Evolutionary conservation across 352 stramenopile genomes (phyloP).

Genomic region (Pythium myriotylum): DNA sequence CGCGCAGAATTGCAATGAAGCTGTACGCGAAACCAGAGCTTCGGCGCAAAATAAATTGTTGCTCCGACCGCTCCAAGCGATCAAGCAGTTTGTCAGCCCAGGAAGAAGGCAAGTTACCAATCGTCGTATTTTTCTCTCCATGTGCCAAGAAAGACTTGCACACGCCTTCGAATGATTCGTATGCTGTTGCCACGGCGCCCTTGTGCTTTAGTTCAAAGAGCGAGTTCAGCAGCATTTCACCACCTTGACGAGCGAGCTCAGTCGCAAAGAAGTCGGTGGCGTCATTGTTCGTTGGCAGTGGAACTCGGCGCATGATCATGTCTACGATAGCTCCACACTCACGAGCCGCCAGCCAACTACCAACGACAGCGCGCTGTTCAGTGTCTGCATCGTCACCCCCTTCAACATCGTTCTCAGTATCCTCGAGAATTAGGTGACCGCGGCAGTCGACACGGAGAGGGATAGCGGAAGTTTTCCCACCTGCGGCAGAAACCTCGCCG

Average conservation of each 20-base stretch:
- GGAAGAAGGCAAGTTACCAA: slow-evolving; percentile 57
- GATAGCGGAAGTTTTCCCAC: slow-evolving; percentile 49
- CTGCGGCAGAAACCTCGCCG: slow-evolving; percentile 62
- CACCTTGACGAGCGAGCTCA: slow-evolving; percentile 56
- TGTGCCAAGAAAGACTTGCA: slow-evolving; percentile 78
- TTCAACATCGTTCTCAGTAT: slow-evolving; percentile 29
- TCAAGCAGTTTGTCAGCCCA: slow-evolving; percentile 82
- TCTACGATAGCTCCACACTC: slow-evolving; percentile 83
- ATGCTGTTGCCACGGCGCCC: slow-evolving; percentile 81
- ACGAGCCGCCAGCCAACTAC: slow-evolving; percentile 85
- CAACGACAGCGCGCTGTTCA: slow-evolving; percentile 79
- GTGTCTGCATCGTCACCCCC: slow-evolving; percentile 52
- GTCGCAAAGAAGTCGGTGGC: slow-evolving; percentile 42
- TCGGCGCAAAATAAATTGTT: slow-evolving; percentile 88
- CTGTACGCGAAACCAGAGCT: slow-evolving; percentile 89
- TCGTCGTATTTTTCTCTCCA: slow-evolving; percentile 50
- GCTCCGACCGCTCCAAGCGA: slow-evolving; percentile 71
- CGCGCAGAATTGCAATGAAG: slow-evolving; percentile 86
- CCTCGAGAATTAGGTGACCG: slow-evolving; percentile 76
- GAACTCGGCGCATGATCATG: slow-evolving; percentile 66
- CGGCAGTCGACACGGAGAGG: slow-evolving; percentile 77
- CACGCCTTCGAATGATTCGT: slow-evolving; percentile 84
- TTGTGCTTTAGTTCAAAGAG: slow-evolving; percentile 91
- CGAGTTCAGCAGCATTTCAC: slow-evolving; percentile 77
- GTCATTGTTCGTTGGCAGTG: slow-evolving; percentile 33